Evolutionary conservation across 345 rosid genomes (phyloP).

Genomic region (Noccaea caerulescens): DNA sequence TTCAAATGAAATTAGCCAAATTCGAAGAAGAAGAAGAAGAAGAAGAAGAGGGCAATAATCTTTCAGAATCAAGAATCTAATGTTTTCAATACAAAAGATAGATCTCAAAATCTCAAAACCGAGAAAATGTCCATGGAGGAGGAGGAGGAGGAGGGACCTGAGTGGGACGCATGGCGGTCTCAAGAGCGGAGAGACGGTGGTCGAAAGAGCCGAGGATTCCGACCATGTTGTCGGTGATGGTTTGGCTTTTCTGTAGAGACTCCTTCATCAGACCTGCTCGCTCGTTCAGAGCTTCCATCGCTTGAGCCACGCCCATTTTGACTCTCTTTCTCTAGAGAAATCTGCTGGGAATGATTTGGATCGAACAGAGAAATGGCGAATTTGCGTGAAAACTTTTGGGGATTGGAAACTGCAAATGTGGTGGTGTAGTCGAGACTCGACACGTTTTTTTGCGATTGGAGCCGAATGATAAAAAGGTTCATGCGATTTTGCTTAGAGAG

Average conservation of each 20-base stretch:
- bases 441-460: neutral
- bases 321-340: neutral
- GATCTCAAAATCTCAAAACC: neutral
- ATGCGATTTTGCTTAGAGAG: conserved; percentile 27
- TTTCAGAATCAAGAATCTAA: neutral
- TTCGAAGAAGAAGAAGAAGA: neutral
- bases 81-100: neutral
- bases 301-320: conserved; percentile 66
- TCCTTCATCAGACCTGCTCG: conserved; percentile 67
- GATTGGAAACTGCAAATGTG: conserved; percentile 5
- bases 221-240: conserved; percentile 89
- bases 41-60: neutral
- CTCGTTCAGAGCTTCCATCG: conserved; percentile 65
- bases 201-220: conserved; percentile 94
- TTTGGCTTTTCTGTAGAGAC: conserved; percentile 82
- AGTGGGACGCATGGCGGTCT: conserved; percentile 99
- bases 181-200: conserved; percentile 96
- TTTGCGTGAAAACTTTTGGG: conserved; percentile 11
- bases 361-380: conserved; percentile 10
- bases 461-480: conserved; percentile 11
- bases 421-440: conserved; percentile 23
- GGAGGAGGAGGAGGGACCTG: conserved; percentile 53
- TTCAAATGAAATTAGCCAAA: neutral
- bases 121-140: neutral
- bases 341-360: conserved; percentile 6